Evolutionary conservation across 2,329 filamentous ascomycete species (phyloP).

Genomic region (Cytospora mali): DNA sequence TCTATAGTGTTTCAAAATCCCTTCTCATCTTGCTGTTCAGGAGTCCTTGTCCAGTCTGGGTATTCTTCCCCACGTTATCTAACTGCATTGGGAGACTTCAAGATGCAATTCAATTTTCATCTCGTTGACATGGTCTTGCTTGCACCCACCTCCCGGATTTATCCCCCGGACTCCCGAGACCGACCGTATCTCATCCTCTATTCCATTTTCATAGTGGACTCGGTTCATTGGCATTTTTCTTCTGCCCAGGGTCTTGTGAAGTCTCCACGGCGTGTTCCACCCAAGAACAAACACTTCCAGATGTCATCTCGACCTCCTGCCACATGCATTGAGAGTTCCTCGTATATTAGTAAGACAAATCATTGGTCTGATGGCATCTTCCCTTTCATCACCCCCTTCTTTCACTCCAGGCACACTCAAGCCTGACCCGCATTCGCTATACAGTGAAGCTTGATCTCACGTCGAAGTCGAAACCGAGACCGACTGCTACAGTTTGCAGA

Average conservation of each 20-base stretch:
- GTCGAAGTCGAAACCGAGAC: not conserved
- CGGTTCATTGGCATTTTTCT: not conserved
- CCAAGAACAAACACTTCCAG: not conserved
- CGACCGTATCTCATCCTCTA: not conserved
- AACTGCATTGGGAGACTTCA: slow-evolving; percentile 1
- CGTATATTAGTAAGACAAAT: not conserved
- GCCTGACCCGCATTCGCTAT: not conserved
- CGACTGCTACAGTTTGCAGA: not conserved
- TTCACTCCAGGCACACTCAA: not conserved
- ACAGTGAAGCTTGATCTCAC: not conserved
- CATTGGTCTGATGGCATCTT: not conserved
- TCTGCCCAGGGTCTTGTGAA: not conserved
- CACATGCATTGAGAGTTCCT: not conserved
- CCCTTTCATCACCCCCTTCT: not conserved
- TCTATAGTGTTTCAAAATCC: not conserved
- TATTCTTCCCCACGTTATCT: slow-evolving; percentile 9
- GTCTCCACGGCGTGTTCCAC: not conserved
- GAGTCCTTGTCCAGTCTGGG: slow-evolving; percentile 1
- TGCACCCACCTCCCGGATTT: not conserved
- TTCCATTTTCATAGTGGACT: not conserved
- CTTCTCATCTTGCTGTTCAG: slow-evolving; percentile 11
- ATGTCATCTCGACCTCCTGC: not conserved
- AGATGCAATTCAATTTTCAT: not conserved
- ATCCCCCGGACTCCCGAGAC: not conserved
- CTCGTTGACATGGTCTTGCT: not conserved